Conservation (phyloP, 2,329 filamentous ascomycete species). For the Sordariomycetes sp. region DNA sequence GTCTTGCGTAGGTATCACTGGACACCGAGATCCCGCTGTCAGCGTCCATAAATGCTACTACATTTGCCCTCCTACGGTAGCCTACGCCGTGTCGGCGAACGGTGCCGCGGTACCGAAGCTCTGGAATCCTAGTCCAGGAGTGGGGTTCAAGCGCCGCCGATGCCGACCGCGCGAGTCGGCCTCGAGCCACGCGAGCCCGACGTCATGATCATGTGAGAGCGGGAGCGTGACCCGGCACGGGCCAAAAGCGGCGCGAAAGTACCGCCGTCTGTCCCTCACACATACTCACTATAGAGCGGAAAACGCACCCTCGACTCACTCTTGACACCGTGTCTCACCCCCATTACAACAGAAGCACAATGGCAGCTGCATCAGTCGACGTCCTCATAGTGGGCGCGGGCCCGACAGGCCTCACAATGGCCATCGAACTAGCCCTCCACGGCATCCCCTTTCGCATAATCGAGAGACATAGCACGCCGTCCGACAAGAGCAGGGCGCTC, state of each 20-base stretch:
- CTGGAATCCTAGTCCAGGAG: too few species aligned
- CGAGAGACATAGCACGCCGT: slow-evolving; percentile 17
- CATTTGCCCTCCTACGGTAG: too few species aligned
- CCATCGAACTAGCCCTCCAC: slow-evolving; percentile 8
- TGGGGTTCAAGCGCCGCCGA: too few species aligned
- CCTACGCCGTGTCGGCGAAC: too few species aligned
- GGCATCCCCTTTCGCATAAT: slow-evolving; percentile 22
- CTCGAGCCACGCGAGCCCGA: background rate
- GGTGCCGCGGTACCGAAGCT: too few species aligned
- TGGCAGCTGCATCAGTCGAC: slow-evolving; percentile 7
- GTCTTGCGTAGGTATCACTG: too few species aligned
- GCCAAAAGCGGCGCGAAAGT: background rate
- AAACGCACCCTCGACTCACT: background rate
- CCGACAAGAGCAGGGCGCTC: slow-evolving; percentile 25
- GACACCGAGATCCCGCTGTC: too few species aligned
- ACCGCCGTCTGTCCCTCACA: background rate
- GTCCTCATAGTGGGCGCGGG: slow-evolving; percentile 32
- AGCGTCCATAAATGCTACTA: too few species aligned
- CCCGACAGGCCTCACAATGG: slow-evolving; percentile 11
- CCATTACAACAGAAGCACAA: background rate
- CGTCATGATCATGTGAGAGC: background rate
- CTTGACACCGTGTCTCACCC: background rate
- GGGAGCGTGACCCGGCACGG: too few species aligned
- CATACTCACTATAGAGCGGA: background rate
- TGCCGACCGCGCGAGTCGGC: background rate